Evolutionary conservation across 805 yeast genomes (phyloP), one percentile per base, ranked within the genome.

Genomic region (Yarrowia keelungensis): DNA sequence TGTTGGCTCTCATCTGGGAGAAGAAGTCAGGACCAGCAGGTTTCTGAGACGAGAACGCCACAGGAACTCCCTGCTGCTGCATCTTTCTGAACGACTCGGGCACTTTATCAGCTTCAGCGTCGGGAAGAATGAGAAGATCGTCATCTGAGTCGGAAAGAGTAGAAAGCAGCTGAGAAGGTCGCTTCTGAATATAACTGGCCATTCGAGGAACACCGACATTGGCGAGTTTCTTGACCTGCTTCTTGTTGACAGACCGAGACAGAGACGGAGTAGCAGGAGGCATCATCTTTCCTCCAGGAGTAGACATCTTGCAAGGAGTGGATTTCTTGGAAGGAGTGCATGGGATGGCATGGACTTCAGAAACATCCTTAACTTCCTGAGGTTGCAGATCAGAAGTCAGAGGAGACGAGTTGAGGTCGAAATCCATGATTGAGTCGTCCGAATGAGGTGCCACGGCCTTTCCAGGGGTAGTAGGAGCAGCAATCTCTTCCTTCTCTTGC

Each of bases 81-180:
- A 59, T 43, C 41, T 43, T 43, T n/a, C 42, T 15, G 51, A 59
- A 59, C 42, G 51, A 32, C 35, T 59, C 65, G 14, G 65, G 65
- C 32, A 59, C 42, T 42, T 59, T 59, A 51, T 59, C 65, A 7
- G 65, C 65, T 16, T 59, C 65, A 14, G 65, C 41, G 14, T 59
- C 65, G 12, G 65, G 65, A 9, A 59, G 42, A 19, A 59, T 59
- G 5, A 59, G 3, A 1, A 59, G 65, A 16, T 59, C 65, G 42
- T 45, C 65, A 9, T 59, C 65, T 7, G 65, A 59, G 15, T 59
- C 65, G 9, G 65, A 59, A n/a, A 59, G 41, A 3, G 50, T 59
- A 14, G 65, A 43, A 8, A 59, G 35, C 42, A 59, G 65, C 14
- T 59, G 26, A 10, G 65, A 59, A 11, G 65, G 50, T 2, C 51